Base-by-base conservation (phyloP, 495 filamentous ascomycete genomes). In the Thermothielavioides terrestris region DNA sequence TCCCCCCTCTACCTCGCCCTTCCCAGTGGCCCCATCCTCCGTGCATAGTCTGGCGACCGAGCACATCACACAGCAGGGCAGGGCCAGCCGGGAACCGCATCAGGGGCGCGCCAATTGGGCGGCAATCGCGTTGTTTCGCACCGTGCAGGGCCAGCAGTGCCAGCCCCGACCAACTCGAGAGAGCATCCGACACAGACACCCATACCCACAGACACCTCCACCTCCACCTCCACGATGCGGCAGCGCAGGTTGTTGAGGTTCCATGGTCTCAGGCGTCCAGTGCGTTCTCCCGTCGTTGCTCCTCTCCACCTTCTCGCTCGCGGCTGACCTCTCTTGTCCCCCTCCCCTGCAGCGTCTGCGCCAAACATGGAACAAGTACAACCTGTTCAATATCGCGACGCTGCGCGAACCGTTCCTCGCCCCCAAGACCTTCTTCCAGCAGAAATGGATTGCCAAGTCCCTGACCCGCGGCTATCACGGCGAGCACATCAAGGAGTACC, bases 311-410 rank as follows among this genome's bases (percentile, higher is more conserved):
- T 25, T 28, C 31, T 40, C 45, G 25, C 48, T 23, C 52, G 11
- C 30, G 48, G 31, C 64, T 64, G 52, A 59, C 59, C 5, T 4
- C 18, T 2, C 2, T 54, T 57, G 25, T 9, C 12, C 36, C 6
- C 26, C 26, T 15, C 37, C 37, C 18, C 41, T 50, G 6, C 44
- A 96, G 92, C 92, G 88, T 85, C 61, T 96, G 67, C 85, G 92
- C 53, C 88, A 91, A 77, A 89, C 87, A 77, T 96, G 90, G 94
- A 94, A 88, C 72, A 95, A 94, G 70, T 90, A 88, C 76, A 95
- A 94, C 61, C 76, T 98, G 54, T 98, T 85, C 77, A 96, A 95
- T 73, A 69, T 98, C 52, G 60, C 68, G 23, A 74, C 75, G 40
- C 62, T 68, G 46, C 57, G 57, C 35, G 42, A 41, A 4, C 60